Base-by-base conservation (phyloP, 768 basidiomycete genomes). In the Chlorophyllum brunneum region DNA sequence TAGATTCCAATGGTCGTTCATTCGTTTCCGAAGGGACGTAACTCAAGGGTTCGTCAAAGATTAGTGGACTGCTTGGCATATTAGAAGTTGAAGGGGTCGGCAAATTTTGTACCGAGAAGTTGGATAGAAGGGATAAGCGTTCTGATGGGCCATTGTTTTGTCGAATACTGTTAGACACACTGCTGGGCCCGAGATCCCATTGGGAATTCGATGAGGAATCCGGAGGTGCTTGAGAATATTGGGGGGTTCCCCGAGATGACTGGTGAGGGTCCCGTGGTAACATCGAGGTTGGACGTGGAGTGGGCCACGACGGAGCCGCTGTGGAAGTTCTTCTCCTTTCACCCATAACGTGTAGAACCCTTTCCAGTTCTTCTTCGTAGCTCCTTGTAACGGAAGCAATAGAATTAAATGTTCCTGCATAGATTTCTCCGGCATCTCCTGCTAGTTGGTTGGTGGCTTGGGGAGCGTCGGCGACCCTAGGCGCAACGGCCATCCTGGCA, bases 31-130 rank as follows among this genome's bases (percentile, higher is more conserved):
- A 48, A 9, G 56, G 55, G 16, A 61, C 45, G 55, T 70, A 70
- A 54, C 69, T 73, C 10, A 62, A 53, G 4, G 72, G 73, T 55
- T 75, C 75, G 22, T 73, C 70, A 47, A 75, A 75, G 10, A 75
- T 59, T 8, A 75, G 63, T 31, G 70, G 66, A 5, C 67, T 64
- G n/a, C 61, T 41, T 30, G 48, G 37, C 16, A 63, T 51, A 18
- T 59, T 48, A 22, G 65, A 62, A 5, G 70, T 69, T 10, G 61
- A 55, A 10, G 73, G 72, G 9, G 68, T 71, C 11, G 70, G 48
- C 18, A 74, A 53, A 51, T 73, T 74, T 39, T 71, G 68, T 4
- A 74, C 65, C 8, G 70, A 70, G 37, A 75, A 63, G 58, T 70
- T 73, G 15, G 75, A 75, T 29, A 76, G 60, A 40, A 72, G 54